These are phyloP conservation scores for Massospora cicadina DNA, from an alignment of 371 early-diverging fungal species.

Conservation along the genomic window DNA sequence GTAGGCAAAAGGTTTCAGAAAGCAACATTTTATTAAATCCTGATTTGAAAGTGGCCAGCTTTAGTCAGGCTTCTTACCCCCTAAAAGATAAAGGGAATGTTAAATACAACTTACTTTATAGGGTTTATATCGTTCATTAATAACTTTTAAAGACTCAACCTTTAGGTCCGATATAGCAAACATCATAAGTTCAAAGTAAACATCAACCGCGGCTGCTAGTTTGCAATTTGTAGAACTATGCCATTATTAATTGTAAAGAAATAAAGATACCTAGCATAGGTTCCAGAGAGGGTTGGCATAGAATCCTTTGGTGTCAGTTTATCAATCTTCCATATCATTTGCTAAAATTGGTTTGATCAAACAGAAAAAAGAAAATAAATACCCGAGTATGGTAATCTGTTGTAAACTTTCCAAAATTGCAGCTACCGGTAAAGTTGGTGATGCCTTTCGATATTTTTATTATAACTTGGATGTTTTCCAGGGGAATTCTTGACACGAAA, in stretches of 20 bases:
- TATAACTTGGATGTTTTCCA: constrained; percentile 41
- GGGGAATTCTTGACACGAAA: constrained; percentile 38
- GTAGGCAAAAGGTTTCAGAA: no score
- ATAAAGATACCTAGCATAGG: constrained; percentile 24
- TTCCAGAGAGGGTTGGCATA: constrained; percentile 39
- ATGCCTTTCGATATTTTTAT: constrained; percentile 42
- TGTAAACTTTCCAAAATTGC: constrained; percentile 45
- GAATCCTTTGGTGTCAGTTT: constrained; percentile 35
- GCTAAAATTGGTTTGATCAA: constrained; percentile 14
- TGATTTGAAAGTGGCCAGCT: constrained; percentile 53
- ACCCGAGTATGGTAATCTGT: constrained; percentile 58
- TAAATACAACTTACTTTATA: constrained; percentile 35
- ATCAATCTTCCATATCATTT: constrained; percentile 46
- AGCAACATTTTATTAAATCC: constrained; percentile 22
- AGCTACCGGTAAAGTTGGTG: constrained; percentile 32
- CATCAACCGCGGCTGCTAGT: constrained; percentile 33
- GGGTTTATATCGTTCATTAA: constrained; percentile 62
- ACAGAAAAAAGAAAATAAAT: constrained; percentile 9
- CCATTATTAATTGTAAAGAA: neutral
- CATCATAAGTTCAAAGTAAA: constrained; percentile 56
- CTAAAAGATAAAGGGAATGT: constrained; percentile 15
- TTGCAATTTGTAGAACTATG: constrained; percentile 16
- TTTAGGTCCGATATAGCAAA: constrained; percentile 51
- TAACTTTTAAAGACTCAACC: constrained; percentile 53
- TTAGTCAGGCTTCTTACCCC: constrained; percentile 55